These are phyloP conservation scores for Termitomyces sp. DNA, from an alignment of 768 basidiomycete genomes.

Conservation along the genomic window DNA sequence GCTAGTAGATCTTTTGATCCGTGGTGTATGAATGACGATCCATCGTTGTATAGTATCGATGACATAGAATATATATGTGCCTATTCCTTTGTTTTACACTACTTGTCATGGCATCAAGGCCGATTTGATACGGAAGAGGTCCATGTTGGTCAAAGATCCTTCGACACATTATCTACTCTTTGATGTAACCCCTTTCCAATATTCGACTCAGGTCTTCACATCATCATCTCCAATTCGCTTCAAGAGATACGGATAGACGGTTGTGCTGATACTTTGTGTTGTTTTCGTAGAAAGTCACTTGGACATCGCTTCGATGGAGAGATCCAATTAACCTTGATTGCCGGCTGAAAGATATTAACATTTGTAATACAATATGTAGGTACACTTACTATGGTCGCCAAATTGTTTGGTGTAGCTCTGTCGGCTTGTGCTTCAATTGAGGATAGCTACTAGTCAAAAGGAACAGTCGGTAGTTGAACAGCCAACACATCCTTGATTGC, in stretches of 20 bases:
- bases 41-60: too few relatives aligned
- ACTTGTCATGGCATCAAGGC: too few relatives aligned
- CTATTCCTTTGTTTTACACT: too few relatives aligned
- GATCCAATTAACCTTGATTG: neutral
- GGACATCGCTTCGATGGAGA: neutral
- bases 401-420: neutral
- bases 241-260: neutral
- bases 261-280: neutral
- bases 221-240: neutral
- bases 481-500: neutral
- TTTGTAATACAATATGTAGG: neutral
- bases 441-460: neutral
- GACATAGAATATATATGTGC: too few relatives aligned
- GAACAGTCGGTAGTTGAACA: neutral
- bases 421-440: neutral
- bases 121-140: too few relatives aligned
- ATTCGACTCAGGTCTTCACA: neutral
- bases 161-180: constrained; percentile 17
- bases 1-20: neutral
- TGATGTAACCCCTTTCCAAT: neutral
- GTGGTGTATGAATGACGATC: too few relatives aligned
- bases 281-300: neutral
- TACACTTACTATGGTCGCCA: neutral
- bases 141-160: too few relatives aligned
- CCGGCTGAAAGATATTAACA: neutral